These are phyloP conservation scores for Cryptococcus sp. DNA, from an alignment of 1,284 basidiomycete genomes.

Conservation along the genomic window DNA sequence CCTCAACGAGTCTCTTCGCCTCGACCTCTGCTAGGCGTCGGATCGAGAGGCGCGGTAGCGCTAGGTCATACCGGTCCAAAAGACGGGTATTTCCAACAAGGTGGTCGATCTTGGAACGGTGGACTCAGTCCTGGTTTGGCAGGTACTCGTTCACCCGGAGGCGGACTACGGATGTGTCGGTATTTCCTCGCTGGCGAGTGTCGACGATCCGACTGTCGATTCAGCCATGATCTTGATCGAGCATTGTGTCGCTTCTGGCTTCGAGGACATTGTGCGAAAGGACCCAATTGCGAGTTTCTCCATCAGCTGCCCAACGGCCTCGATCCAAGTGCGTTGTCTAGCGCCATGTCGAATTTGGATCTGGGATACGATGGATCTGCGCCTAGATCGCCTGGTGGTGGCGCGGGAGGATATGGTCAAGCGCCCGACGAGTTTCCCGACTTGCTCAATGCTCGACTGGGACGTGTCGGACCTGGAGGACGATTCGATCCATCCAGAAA, in stretches of 20 bases:
- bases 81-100: slow-evolving; percentile 41
- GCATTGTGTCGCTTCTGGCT: slow-evolving; percentile 97
- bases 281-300: slow-evolving; percentile 70
- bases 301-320: slow-evolving; percentile 70
- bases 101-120: slow-evolving; percentile 31
- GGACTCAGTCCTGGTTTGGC: slow-evolving; percentile 30
- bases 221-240: slow-evolving; percentile 87
- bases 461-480: slow-evolving; percentile 31
- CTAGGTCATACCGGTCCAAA: slow-evolving; percentile 23
- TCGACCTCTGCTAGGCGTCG: slow-evolving; percentile 30
- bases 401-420: slow-evolving; percentile 31
- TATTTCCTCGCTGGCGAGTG: slow-evolving; percentile 97
- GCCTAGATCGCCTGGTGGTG: slow-evolving; percentile 30
- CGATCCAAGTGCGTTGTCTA: slow-evolving; percentile 48
- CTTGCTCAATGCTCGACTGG: slow-evolving; percentile 42
- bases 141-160: slow-evolving; percentile 49
- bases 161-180: slow-evolving; percentile 72
- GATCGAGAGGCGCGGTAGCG: slow-evolving; percentile 18
- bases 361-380: slow-evolving; percentile 50
- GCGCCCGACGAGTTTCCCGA: slow-evolving; percentile 81
- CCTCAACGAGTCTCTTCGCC: slow-evolving; percentile 38
- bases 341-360: slow-evolving; percentile 64
- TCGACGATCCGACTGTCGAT: slow-evolving; percentile 89
- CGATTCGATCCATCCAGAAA: slow-evolving; percentile 68
- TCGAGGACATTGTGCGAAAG: slow-evolving; percentile 89